Percentiles rank a stretch among this genome's conserved stretches.
phyloP scores from a whole-genome alignment of 495 filamentous ascomycete species.

The Penicillium crystallinum region DNA sequence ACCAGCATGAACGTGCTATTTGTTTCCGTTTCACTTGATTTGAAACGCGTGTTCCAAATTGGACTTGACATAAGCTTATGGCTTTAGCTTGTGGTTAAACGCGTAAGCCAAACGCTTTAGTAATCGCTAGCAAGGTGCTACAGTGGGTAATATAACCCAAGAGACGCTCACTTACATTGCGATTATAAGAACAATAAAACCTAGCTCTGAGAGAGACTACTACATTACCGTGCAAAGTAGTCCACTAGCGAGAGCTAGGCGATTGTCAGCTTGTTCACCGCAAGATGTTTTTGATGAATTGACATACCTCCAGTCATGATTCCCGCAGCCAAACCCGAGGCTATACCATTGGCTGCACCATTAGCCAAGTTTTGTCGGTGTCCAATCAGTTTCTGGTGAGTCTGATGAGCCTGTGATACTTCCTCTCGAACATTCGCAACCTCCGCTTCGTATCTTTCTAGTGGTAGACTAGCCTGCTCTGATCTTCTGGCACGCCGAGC shows the following conservation, averaged over 20 bases:
- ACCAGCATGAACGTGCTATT: neutral
- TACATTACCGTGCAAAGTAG: neutral
- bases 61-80: too few relatives aligned
- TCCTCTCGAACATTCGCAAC: neutral
- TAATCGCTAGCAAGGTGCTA: too few relatives aligned
- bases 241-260: neutral
- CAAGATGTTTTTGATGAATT: too few relatives aligned
- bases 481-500: neutral
- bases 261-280: neutral
- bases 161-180: neutral
- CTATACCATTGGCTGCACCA: neutral
- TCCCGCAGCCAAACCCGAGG: neutral
- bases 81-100: neutral
- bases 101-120: too few relatives aligned
- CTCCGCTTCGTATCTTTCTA: neutral
- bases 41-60: neutral
- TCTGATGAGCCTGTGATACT: neutral
- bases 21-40: neutral
- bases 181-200: neutral
- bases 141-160: neutral
- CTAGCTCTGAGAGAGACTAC: neutral
- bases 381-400: neutral
- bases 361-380: neutral
- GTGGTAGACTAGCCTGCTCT: neutral
- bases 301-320: constrained; percentile 4